Base-by-base conservation (phyloP, 1,284 basidiomycete genomes). In the Tilletia walkeri region DNA sequence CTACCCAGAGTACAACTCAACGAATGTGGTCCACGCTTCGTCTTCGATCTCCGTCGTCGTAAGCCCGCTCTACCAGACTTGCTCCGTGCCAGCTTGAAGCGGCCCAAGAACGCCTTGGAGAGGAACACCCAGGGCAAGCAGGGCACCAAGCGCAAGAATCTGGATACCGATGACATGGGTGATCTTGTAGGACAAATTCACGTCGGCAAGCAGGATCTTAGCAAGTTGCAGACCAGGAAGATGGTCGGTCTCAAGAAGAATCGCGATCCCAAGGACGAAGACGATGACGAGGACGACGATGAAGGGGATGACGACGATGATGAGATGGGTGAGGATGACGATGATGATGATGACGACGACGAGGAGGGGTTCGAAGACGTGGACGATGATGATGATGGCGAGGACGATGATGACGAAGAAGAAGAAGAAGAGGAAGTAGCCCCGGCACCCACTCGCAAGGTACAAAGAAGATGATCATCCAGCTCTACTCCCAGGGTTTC, bases 91-190 rank as follows among this genome's bases (percentile, higher is more conserved):
- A 92, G 95, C 12, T 88, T 94, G 86, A 91, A 87, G 84, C 86
- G 91, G 73, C 92, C 93, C 63, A 97, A 95, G 87, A 80, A 96
- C 74, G 91, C 90, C 85, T 93, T 93, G 86, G 75, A 82, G 76
- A 78, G 75, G 75, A 82, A 76, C 72, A 88, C 88, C 76, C 92
- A 93, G 86, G 82, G 82, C 69, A 94, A 93, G 88, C 59, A 63
- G 36, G 59, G 59, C 59, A 89, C 88, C 85, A 94, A 93, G 89
- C 97, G 97, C 84, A 85, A 86, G 80, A 86, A 86, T 72, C 84
- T 95, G 84, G 94, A 96, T 86, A 93, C 94, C 75, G 95, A 99
- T 86, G 93, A 94, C 84, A 97, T 98, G 95, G 95, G 95, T 70
- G 94, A 99, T 85, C 85, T 95, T 85, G 88, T 95, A 75, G 95